Base-by-base conservation (phyloP, 2,329 filamentous ascomycete species). In the Ceratocystis variospora region DNA sequence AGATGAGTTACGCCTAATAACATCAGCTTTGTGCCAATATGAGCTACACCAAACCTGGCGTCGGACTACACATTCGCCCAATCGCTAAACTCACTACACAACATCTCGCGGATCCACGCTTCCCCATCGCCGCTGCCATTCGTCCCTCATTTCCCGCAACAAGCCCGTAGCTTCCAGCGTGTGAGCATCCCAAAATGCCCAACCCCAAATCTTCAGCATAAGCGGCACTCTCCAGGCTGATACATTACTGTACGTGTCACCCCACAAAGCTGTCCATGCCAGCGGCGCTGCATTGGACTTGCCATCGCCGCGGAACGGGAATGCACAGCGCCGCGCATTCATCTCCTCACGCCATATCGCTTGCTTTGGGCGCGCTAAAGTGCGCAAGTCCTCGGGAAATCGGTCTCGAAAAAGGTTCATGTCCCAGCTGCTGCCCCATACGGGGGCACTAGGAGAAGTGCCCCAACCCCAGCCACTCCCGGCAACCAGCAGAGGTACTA, bases 161-260 rank as follows among this genome's bases (percentile, higher is more conserved):
- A 68, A 41, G 5, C 64, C 61, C 7, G 63, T 48, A 19, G 22
- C 31, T 25, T 63, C 59, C 2, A 68, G 48, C 3, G 59, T 63
- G n/a, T 44, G 50, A 1, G 53, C 44, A 50, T 68, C 67, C 67
- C 67, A 66, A 61, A 68, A 66, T 12, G 61, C 53, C 67, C 67
- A 68, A 4, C 67, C 67, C 67, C 64, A 68, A 3, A 68, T 68
- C 63, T 68, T 68, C 7, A 68, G 41, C 17, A 33, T 31, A 22
- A 66, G 66, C 37, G 67, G 67, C 4, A 66, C 61, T 5, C 33
- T 46, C 64, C 67, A 68, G 19, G 63, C 45, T 28, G 63, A 41
- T 28, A 65, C 61, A 46, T 65, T 63, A 37, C 67, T 68, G 22
- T 66, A 68, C 12, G 67, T 68, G n/a, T 61, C 61, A 25, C 61